Evolutionary conservation across 2,329 filamentous ascomycete genomes (phyloP).

Genomic region (Nemania sp.): DNA sequence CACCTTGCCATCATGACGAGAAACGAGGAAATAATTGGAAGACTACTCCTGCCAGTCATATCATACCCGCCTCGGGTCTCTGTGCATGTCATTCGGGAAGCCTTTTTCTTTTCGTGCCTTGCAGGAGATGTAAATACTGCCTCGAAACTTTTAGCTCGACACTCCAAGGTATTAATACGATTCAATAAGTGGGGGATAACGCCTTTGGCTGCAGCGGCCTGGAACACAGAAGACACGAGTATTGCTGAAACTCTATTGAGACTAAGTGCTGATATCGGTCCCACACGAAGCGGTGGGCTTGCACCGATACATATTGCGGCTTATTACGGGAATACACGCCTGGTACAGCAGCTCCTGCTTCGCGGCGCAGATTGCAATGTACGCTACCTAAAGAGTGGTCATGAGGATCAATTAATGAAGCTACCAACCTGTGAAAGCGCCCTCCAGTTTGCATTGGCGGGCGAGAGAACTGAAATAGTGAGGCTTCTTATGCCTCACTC

Average conservation of each 20-base stretch:
- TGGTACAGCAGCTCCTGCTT: not conserved
- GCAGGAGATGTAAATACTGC: constrained; percentile 7
- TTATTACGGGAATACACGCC: constrained; percentile 4
- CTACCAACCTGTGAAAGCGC: too few relatives aligned
- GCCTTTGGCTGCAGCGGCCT: constrained; percentile 18
- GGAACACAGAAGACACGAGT: constrained; percentile 13
- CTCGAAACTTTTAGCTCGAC: not conserved
- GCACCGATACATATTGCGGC: constrained; percentile 24
- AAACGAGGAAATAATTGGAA: not conserved
- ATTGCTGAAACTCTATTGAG: constrained; percentile 8
- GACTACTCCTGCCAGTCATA: constrained; percentile 1
- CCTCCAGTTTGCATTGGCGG: too few relatives aligned
- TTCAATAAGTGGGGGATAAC: not conserved
- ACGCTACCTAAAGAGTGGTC: too few relatives aligned
- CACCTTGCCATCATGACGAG: not conserved
- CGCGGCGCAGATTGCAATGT: constrained; percentile 12
- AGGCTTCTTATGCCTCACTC: not conserved
- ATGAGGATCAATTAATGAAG: too few relatives aligned
- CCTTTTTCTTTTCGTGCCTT: not conserved
- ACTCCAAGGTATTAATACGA: not conserved
- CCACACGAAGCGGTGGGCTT: not conserved
- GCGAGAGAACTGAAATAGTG: not conserved
- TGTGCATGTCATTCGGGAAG: not conserved
- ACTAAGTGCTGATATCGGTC: not conserved
- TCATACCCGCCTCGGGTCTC: not conserved